Evolutionary conservation across 352 stramenopile genomes (phyloP), one percentile per base, ranked within the genome.

Genomic region (Globisporangium middletonii): DNA sequence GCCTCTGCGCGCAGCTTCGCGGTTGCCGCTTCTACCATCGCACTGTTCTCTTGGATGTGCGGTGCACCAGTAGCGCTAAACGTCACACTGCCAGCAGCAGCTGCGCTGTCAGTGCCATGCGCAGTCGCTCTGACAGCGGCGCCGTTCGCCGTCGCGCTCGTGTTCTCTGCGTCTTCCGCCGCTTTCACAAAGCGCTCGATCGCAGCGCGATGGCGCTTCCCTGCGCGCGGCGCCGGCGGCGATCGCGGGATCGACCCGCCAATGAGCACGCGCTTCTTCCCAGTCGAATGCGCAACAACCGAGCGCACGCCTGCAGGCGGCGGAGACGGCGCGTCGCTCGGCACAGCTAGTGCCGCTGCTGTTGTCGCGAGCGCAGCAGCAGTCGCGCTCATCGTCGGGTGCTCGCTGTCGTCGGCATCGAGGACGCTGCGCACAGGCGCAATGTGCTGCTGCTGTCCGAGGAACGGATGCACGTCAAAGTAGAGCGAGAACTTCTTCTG

Each of bases 401-500:
- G 18, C 19, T 18, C 43, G 37, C 48, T 28, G 15, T 27, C 33
- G 19, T 28, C 27, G 8, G 23, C 27, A n/a, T 50, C 27, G 27
- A 38, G 28, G 28, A 15, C 28, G 16, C 11, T 12, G 7, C 18
- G 11, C 2, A 18, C 42, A 9, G 37, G 19, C 51, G 44, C 38
- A n/a, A 45, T 37, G 27, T 28, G 52, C 15, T 42, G 35, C 4
- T 28, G 52, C 15, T 42, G 35, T 7, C 59, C 33, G n/a, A 65
- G 38, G 41, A 65, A 57, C 38, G 60, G 46, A 19, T 65, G 60
- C 54, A 65, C 60, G 30, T 65, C 53, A 23, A 58, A 61, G 50
- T 58, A 65, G 19, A 62, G 54, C 41, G 60, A 56, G 60, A 65
- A 62, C 54, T 57, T 65, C 12, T 62, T 65, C 9, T 43, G 37